Evolutionary conservation across 768 basidiomycete species (phyloP), one percentile per base, ranked within the genome.

Genomic region (Psilocybe azurescens): DNA sequence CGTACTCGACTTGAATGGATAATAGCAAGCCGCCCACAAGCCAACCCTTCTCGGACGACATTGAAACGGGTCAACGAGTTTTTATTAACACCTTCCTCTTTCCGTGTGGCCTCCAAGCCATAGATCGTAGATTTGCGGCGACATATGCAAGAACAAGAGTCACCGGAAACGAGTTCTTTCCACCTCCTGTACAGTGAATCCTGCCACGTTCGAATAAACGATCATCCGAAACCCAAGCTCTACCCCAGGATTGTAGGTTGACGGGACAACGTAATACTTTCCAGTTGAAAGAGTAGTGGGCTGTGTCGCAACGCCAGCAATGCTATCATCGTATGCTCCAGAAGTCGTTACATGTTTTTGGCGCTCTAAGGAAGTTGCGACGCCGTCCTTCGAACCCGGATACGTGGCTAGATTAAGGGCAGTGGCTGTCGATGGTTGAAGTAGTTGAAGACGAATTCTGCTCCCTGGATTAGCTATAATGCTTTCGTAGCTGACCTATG

Each of bases 1-100:
- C 85, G 86, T 10, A 88, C 79, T 11, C 83, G 94, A 16, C 79
- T 98, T 38, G 89, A 98, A 70, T 94, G 92, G 93, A 86, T 98
- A 52, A 90, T 95, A 60, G 80, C 89, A 18, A 89, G 86, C 65
- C 77, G 83, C 55, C 90, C 92, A 5, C 78, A 80, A 57, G 90
- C 89, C 3, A 98, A 97, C 71, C 96, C 97, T 0, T 88, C 92
- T 9, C 84, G 95, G 46, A 81, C 86, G 14, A 93, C 91, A 8
- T 79, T 98, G 61, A 76, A 78, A 64, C 71, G 74, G 8, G 75
- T 78, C 44, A 77, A 76, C 46, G 77, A 77, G 60, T 77, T 67
- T 53, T 61, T 77, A n/a, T 60, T 75, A 7, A 64, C 67, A 18
- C 55, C 63, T 8, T 51, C 65, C 5, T 62, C 63, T 16, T 63